phyloP scores from a whole-genome alignment of 257 asterid species.

The Solanum etuberosum region DNA sequence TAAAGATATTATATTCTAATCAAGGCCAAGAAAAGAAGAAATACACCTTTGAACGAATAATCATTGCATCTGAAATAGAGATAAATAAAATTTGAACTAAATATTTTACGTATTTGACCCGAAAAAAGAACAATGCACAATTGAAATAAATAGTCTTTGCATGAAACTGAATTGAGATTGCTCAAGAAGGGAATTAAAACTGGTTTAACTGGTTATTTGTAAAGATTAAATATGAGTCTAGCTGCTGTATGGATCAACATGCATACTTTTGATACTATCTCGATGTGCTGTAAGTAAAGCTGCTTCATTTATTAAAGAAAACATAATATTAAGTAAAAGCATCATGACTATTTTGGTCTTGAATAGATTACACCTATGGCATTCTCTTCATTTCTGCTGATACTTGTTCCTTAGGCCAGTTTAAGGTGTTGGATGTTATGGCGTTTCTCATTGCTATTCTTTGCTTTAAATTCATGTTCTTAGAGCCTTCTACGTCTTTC shows the following conservation, averaged over 20 bases:
- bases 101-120: not conserved
- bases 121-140: not conserved
- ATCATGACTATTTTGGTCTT: not conserved
- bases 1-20: not conserved
- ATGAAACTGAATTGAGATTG: not conserved
- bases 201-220: not conserved
- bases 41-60: not conserved
- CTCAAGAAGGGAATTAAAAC: not conserved
- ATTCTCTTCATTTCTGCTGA: not conserved
- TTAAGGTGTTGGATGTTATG: not conserved
- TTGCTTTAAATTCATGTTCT: slow-evolving; percentile 8
- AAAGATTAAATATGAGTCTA: not conserved
- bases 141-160: not conserved
- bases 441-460: not conserved
- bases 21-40: not conserved
- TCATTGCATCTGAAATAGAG: not conserved
- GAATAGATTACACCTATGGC: not conserved
- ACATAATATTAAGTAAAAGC: not conserved
- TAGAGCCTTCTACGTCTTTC: slow-evolving; percentile 1
- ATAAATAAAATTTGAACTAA: too few species aligned
- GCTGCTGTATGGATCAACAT: not conserved
- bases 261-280: not conserved
- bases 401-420: not conserved
- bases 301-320: not conserved
- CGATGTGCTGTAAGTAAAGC: not conserved